phyloP scores from a whole-genome alignment of 2,329 filamentous ascomycete genomes.

The Aspergillus versicolor region DNA sequence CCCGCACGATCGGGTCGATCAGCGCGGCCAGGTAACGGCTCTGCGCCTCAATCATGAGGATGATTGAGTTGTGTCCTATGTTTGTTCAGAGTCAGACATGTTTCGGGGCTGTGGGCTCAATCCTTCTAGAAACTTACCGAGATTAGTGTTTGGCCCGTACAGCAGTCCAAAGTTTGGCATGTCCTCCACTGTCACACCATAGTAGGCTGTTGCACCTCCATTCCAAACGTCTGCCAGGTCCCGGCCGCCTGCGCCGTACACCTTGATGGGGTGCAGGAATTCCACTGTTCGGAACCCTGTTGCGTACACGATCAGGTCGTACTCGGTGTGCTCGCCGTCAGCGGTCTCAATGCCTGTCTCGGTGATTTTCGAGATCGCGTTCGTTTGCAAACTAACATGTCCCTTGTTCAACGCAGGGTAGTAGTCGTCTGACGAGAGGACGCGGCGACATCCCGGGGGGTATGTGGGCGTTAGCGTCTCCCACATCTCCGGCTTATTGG shows the following conservation, averaged over 20 bases:
- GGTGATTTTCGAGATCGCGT: slow-evolving; percentile 48
- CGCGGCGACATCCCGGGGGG: slow-evolving; percentile 54
- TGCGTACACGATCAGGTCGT: slow-evolving; percentile 58
- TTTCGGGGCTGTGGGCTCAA: neutral
- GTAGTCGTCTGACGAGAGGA: slow-evolving; percentile 58
- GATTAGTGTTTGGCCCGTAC: slow-evolving; percentile 59
- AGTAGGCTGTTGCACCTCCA: slow-evolving; percentile 51
- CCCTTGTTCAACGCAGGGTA: slow-evolving; percentile 49
- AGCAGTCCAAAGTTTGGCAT: slow-evolving; percentile 59
- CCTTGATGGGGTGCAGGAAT: slow-evolving; percentile 58
- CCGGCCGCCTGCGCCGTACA: slow-evolving; percentile 48
- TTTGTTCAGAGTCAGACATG: neutral
- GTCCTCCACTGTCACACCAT: slow-evolving; percentile 52
- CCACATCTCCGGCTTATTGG: slow-evolving; percentile 52
- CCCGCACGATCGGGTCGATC: slow-evolving; percentile 50
- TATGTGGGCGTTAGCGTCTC: slow-evolving; percentile 56
- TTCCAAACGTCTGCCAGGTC: slow-evolving; percentile 54
- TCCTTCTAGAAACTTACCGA: slow-evolving; percentile 24
- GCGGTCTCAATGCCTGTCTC: slow-evolving; percentile 49
- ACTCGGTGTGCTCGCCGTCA: slow-evolving; percentile 42
- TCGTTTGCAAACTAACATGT: slow-evolving; percentile 54
- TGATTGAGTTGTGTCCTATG: slow-evolving; percentile 55
- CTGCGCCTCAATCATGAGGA: slow-evolving; percentile 63
- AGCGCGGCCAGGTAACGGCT: slow-evolving; percentile 54
- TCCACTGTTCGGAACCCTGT: slow-evolving; percentile 61